Evolutionary conservation across 2,329 filamentous ascomycete genomes (phyloP).

Genomic region (Pseudovirgaria hyperparasitica): DNA sequence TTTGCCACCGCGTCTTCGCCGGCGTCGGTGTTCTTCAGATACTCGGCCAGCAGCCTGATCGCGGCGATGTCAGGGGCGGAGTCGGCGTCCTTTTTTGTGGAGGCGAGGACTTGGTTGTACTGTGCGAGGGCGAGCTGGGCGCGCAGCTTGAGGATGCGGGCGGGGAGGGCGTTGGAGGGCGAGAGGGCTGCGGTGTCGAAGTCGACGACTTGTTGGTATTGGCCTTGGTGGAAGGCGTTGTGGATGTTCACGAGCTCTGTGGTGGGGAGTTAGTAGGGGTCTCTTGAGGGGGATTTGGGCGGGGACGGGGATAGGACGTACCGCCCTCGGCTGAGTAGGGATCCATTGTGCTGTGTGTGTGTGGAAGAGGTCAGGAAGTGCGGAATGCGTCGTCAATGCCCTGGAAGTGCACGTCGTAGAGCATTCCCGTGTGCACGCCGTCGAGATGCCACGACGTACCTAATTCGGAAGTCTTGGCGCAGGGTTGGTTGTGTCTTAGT

Average conservation of each 20-base stretch:
- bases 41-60: slow-evolving; percentile 63
- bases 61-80: slow-evolving; percentile 56
- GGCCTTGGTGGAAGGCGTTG: slow-evolving; percentile 59
- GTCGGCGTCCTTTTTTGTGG: slow-evolving; percentile 49
- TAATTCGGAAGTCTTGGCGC: too few species aligned
- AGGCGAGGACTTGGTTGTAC: slow-evolving; percentile 56
- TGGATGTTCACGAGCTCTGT: slow-evolving; percentile 55
- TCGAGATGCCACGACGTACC: too few species aligned
- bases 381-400: too few species aligned
- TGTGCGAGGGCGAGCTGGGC: slow-evolving; percentile 75
- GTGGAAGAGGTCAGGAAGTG: slow-evolving; percentile 2
- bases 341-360: slow-evolving; percentile 36
- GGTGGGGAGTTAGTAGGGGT: slow-evolving; percentile 9
- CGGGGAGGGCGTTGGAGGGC: slow-evolving; percentile 61
- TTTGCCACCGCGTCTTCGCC: slow-evolving; percentile 47
- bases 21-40: slow-evolving; percentile 27
- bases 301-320: slow-evolving; percentile 16
- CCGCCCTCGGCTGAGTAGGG: slow-evolving; percentile 53
- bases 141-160: slow-evolving; percentile 66
- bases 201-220: slow-evolving; percentile 76
- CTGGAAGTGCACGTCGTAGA: too few species aligned
- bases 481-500: too few species aligned
- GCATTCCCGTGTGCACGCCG: too few species aligned
- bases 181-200: slow-evolving; percentile 75
- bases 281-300: not conserved